Conservation (phyloP, 768 basidiomycete species). For the Sporobolomyces phaffii region DNA sequence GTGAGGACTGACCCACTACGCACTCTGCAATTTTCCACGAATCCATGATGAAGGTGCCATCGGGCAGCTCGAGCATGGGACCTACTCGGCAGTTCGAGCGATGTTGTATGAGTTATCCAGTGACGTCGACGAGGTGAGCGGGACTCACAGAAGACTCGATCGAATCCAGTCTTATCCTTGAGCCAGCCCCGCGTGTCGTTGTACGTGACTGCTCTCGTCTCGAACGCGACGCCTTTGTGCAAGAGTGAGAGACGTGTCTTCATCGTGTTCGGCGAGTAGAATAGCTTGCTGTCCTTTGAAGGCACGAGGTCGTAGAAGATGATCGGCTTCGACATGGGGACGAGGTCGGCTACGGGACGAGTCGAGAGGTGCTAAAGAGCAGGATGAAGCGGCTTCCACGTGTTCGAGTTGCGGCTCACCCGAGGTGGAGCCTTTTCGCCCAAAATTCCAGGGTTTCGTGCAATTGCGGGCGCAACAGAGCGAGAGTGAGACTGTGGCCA, state of each 20-base stretch:
- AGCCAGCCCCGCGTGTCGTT: not conserved
- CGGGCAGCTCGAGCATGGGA: conserved; percentile 13
- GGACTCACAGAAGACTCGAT: conserved; percentile 1
- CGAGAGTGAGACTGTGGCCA: too few species aligned
- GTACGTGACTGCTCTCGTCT: conserved; percentile 14
- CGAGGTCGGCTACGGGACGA: not conserved
- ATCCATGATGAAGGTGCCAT: conserved; percentile 12
- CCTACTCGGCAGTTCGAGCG: not conserved
- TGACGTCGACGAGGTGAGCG: too few species aligned
- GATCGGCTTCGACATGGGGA: not conserved
- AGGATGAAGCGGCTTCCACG: not conserved
- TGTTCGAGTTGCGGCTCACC: too few species aligned
- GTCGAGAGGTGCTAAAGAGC: not conserved
- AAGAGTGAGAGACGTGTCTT: conserved; percentile 25
- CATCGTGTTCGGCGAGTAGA: conserved; percentile 25
- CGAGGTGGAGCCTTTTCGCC: too few species aligned
- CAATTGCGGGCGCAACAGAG: too few species aligned
- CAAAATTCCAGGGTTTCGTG: too few species aligned
- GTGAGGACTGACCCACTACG: too few species aligned
- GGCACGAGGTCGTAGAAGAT: conserved; percentile 32
- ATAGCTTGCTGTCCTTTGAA: not conserved
- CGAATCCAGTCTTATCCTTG: conserved; percentile 7
- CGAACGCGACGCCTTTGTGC: conserved; percentile 28
- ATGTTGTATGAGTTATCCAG: not conserved
- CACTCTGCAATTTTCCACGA: conserved; percentile 26